Evolutionary conservation across 371 early-diverging fungal genomes (phyloP).

Genomic region (Mortierella sp.): DNA sequence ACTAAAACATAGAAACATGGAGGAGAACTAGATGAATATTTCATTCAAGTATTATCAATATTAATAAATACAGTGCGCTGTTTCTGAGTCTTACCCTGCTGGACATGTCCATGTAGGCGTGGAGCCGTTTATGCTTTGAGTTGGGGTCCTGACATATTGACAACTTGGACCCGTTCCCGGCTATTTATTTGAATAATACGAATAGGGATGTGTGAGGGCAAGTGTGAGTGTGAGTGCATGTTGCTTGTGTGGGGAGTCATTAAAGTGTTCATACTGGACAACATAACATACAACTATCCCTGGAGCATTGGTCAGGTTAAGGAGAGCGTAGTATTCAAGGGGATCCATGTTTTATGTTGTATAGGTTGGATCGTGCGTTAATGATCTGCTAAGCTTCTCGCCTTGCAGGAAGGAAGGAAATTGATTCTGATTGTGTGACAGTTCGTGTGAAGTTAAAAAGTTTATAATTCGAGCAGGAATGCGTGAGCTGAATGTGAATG

Average conservation of each 20-base stretch:
- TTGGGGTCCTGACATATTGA: constrained; percentile 51
- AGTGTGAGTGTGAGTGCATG: background rate
- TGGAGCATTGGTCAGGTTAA: constrained; percentile 51
- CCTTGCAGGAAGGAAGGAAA: background rate
- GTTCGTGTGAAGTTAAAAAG: background rate
- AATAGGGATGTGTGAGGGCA: background rate
- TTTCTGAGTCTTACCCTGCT: constrained; percentile 40
- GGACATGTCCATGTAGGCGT: constrained; percentile 46
- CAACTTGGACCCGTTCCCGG: constrained; percentile 34
- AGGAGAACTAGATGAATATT: background rate
- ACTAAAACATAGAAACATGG: background rate
- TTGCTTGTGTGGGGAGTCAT: background rate
- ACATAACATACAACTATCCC: constrained; percentile 30
- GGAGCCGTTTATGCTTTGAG: constrained; percentile 13
- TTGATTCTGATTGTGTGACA: constrained; percentile 1
- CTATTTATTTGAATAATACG: constrained; percentile 11
- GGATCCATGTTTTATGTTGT: constrained; percentile 30
- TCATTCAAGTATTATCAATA: too few species aligned
- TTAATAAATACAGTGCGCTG: background rate
- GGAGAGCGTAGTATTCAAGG: constrained; percentile 45
- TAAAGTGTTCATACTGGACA: background rate
- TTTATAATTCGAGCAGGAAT: background rate
- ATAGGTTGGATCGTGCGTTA: background rate
- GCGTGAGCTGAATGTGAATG: background rate
- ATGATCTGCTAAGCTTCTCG: background rate